Evolutionary conservation across 1,139 yeast genomes (phyloP).

Genomic region (Nematodospora anomalae): DNA sequence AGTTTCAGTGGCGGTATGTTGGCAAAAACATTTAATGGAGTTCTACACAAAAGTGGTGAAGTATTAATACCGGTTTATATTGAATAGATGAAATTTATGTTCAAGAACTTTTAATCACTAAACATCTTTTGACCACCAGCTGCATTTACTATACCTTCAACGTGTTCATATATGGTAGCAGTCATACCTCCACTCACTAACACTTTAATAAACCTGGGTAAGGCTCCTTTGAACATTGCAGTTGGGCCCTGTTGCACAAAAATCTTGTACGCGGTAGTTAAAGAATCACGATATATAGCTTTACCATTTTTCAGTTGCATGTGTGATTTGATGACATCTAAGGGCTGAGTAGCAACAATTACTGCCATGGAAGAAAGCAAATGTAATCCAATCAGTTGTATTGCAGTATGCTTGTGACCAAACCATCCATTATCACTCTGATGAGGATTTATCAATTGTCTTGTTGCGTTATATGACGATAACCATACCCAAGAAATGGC

Average conservation of each 20-base stretch:
- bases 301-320: conserved; percentile 78
- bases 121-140: conserved; percentile 55
- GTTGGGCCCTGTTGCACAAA: conserved; percentile 66
- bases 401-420: conserved; percentile 42
- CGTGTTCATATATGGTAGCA: conserved; percentile 63
- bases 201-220: conserved; percentile 78
- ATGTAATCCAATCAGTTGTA: conserved; percentile 53
- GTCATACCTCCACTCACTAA: conserved; percentile 80
- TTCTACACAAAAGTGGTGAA: conserved; percentile 50
- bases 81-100: conserved; percentile 20
- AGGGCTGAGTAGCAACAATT: conserved; percentile 81
- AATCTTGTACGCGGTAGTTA: conserved; percentile 71
- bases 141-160: conserved; percentile 50
- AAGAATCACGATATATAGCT: conserved; percentile 61
- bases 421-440: conserved; percentile 47
- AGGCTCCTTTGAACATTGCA: conserved; percentile 74
- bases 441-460: conserved; percentile 66
- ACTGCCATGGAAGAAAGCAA: conserved; percentile 62
- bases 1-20: conserved; percentile 59
- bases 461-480: conserved; percentile 74
- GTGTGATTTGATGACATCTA: conserved; percentile 86
- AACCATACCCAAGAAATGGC: conserved; percentile 81
- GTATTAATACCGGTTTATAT: conserved; percentile 51
- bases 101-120: conserved; percentile 13
- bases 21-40: conserved; percentile 53